Evolutionary conservation across 1,284 basidiomycete species (phyloP).

Genomic region (Irpex sp.): DNA sequence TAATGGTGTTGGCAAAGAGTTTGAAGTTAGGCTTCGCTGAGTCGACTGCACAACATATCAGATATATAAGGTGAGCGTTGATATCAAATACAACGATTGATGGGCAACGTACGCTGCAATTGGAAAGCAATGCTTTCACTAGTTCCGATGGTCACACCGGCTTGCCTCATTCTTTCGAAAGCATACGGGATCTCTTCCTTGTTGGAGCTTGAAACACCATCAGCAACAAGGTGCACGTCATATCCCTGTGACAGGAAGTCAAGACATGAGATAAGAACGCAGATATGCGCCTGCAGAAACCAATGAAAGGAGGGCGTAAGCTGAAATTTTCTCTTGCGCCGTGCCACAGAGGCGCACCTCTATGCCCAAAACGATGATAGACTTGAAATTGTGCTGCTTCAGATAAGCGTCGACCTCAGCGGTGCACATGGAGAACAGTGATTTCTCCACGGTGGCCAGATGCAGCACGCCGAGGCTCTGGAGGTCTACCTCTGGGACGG

Average conservation of each 20-base stretch:
- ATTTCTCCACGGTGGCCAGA: slow-evolving; percentile 65
- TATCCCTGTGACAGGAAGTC: slow-evolving; percentile 55
- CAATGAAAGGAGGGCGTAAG: not conserved
- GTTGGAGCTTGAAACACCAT: slow-evolving; percentile 84
- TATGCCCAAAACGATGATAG: slow-evolving; percentile 81
- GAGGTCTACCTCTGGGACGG: slow-evolving; percentile 64
- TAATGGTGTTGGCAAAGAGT: slow-evolving; percentile 69
- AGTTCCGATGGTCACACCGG: slow-evolving; percentile 76
- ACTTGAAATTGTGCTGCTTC: slow-evolving; percentile 44
- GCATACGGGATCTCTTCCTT: slow-evolving; percentile 64
- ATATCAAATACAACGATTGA: not conserved
- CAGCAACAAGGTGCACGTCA: slow-evolving; percentile 73
- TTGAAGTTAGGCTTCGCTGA: slow-evolving; percentile 71
- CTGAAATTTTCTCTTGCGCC: slow-evolving; percentile 1
- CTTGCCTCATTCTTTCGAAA: slow-evolving; percentile 64
- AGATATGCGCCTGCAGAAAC: slow-evolving; percentile 64
- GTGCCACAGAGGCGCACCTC: slow-evolving; percentile 48
- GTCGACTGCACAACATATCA: slow-evolving; percentile 42
- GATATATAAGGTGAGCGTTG: not conserved
- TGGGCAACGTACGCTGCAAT: slow-evolving; percentile 49
- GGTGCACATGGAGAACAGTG: slow-evolving; percentile 81
- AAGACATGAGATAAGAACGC: slow-evolving; percentile 80
- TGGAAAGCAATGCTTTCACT: slow-evolving; percentile 83
- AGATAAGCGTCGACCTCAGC: slow-evolving; percentile 60
- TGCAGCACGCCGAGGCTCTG: slow-evolving; percentile 53